Evolutionary conservation across 106 monocot species (phyloP).

Genomic region (Dendrobium officinale): DNA sequence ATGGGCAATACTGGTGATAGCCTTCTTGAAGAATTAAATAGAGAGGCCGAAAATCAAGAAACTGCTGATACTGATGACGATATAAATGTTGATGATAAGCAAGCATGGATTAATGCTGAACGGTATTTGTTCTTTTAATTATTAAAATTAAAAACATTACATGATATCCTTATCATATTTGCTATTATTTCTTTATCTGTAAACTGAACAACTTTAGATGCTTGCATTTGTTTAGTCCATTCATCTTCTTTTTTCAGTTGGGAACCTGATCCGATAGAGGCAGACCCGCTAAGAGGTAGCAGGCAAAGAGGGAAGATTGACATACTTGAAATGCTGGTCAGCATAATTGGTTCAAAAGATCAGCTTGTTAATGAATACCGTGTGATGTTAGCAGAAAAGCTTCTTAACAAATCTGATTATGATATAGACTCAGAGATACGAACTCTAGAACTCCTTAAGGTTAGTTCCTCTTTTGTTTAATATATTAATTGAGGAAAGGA

Average conservation of each 20-base stretch:
- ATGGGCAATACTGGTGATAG: constrained; percentile 66
- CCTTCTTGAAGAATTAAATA: constrained; percentile 91
- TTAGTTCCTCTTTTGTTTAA: constrained; percentile 6
- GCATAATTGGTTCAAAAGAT: constrained; percentile 96
- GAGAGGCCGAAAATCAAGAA: constrained; percentile 82
- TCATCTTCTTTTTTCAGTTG: constrained; percentile 50
- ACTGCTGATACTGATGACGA: constrained; percentile 64
- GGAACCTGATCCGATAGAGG: constrained; percentile 97
- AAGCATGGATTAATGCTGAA: constrained; percentile 89
- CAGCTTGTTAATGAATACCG: constrained; percentile 98
- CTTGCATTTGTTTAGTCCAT: not conserved
- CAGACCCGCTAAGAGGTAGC: constrained; percentile 66
- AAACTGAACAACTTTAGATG: not conserved
- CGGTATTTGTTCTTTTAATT: constrained; percentile 33
- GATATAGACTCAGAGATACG: constrained; percentile 99
- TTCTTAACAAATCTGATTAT: constrained; percentile 93
- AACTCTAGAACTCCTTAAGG: constrained; percentile 96
- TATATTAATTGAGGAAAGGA: not conserved
- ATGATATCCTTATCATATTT: not conserved
- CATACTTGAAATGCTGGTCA: constrained; percentile 90
- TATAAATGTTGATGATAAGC: constrained; percentile 61
- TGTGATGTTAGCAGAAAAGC: constrained; percentile 93
- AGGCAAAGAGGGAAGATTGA: constrained; percentile 76
- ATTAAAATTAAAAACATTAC: not conserved
- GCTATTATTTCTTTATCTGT: not conserved